phyloP scores from a whole-genome alignment of 2,329 filamentous ascomycete genomes.

The Cryphonectria japonica region DNA sequence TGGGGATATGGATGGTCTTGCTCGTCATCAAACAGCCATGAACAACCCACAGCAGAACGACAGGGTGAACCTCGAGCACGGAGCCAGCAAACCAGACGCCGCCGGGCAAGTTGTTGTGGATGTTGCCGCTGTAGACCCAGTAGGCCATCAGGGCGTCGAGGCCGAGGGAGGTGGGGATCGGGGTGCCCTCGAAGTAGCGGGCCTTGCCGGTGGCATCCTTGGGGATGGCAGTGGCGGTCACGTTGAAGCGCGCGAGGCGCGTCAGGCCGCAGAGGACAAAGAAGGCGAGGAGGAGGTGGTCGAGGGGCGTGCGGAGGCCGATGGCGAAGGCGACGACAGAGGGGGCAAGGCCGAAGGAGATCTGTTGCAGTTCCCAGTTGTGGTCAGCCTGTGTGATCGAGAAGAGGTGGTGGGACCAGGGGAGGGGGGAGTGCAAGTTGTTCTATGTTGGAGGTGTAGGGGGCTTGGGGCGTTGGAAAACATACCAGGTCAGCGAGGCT shows the following conservation, averaged over 20 bases:
- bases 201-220: constrained; percentile 93
- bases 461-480: constrained; percentile 21
- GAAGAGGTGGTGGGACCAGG: background rate
- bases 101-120: constrained; percentile 76
- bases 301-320: constrained; percentile 80
- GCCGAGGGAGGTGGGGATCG: constrained; percentile 86
- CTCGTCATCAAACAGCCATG: constrained; percentile 95
- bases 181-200: constrained; percentile 94
- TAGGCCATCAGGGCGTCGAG: constrained; percentile 86
- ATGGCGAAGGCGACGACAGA: constrained; percentile 87
- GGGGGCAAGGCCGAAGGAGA: constrained; percentile 93
- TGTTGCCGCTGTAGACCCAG: constrained; percentile 77
- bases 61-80: constrained; percentile 80
- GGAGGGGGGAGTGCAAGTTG: background rate
- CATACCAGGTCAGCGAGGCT: constrained; percentile 91
- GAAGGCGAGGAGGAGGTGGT: constrained; percentile 79
- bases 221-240: constrained; percentile 85
- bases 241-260: constrained; percentile 94
- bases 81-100: constrained; percentile 72
- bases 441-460: background rate
- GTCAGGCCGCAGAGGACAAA: constrained; percentile 96
- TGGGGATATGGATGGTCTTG: constrained; percentile 92
- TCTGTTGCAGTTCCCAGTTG: constrained; percentile 52
- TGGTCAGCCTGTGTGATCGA: background rate
- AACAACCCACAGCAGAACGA: constrained; percentile 78